phyloP scores from a whole-genome alignment of 208 protist species.

The Entamoeba nuttalli region DNA sequence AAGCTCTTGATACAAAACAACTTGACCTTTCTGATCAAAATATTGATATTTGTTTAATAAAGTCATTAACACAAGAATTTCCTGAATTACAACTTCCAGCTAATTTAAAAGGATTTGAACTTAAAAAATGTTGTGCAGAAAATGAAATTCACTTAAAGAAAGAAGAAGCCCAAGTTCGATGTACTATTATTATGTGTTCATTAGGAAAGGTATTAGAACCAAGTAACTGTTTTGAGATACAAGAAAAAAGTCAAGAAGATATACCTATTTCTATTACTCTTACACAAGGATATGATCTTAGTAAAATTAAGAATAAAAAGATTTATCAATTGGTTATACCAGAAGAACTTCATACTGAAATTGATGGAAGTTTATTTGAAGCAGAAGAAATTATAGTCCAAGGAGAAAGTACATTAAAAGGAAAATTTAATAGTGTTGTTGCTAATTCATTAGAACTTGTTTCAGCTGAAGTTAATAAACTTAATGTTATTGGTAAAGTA shows the following conservation, averaged over 20 bases:
- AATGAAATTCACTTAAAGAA: not conserved
- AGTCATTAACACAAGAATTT: not conserved
- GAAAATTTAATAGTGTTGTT: not conserved
- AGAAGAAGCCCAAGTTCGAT: not conserved
- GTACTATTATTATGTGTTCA: not conserved
- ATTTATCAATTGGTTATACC: not conserved
- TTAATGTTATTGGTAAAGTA: not conserved
- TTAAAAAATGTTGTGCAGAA: not conserved
- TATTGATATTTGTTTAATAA: not conserved
- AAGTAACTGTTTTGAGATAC: not conserved
- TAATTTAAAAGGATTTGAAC: not conserved
- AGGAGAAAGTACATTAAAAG: not conserved
- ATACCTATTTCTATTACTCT: not conserved
- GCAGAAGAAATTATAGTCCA: not conserved
- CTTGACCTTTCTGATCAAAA: not conserved
- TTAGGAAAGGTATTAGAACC: not conserved
- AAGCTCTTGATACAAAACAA: not conserved
- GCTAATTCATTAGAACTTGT: not conserved
- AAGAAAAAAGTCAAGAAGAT: not conserved
- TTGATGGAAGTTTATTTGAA: not conserved
- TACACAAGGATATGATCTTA: not conserved
- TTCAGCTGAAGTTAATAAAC: not conserved
- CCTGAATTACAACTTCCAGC: not conserved
- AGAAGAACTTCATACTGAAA: not conserved
- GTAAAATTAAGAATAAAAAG: not conserved